phyloP scores from a whole-genome alignment of 2,329 filamentous ascomycete genomes.

The Corniculantispora saksenae region DNA sequence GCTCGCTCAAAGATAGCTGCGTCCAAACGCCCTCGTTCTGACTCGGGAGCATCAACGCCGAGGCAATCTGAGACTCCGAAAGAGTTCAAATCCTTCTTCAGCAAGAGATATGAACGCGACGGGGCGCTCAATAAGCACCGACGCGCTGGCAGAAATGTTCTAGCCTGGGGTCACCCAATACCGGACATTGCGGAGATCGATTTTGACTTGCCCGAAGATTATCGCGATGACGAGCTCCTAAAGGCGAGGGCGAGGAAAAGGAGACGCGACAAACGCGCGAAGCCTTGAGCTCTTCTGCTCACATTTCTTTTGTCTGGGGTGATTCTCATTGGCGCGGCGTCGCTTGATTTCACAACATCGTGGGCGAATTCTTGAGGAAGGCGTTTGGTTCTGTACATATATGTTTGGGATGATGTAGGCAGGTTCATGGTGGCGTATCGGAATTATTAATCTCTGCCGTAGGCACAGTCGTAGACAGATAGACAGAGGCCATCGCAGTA shows the following conservation, averaged over 20 bases:
- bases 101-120: slow-evolving; percentile 76
- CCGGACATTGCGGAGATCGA: slow-evolving; percentile 71
- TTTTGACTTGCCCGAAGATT: slow-evolving; percentile 73
- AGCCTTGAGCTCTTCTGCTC: slow-evolving; percentile 38
- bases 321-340: neutral
- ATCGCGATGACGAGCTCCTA: slow-evolving; percentile 55
- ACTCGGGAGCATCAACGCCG: slow-evolving; percentile 31
- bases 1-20: slow-evolving; percentile 50
- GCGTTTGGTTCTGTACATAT: slow-evolving; percentile 18
- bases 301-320: neutral
- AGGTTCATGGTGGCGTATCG: slow-evolving; percentile 8
- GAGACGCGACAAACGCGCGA: slow-evolving; percentile 58
- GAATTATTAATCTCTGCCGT: slow-evolving; percentile 1
- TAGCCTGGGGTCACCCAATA: slow-evolving; percentile 80
- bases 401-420: neutral
- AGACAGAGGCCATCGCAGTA: neutral
- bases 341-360: neutral
- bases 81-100: slow-evolving; percentile 85
- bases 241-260: slow-evolving; percentile 63
- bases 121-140: slow-evolving; percentile 73
- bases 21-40: slow-evolving; percentile 34
- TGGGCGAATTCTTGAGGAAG: neutral
- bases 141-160: slow-evolving; percentile 66
- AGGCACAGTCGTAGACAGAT: neutral
- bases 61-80: slow-evolving; percentile 45